Base-by-base conservation (phyloP, 345 rosid genomes). In the Citrus unshiu region DNA sequence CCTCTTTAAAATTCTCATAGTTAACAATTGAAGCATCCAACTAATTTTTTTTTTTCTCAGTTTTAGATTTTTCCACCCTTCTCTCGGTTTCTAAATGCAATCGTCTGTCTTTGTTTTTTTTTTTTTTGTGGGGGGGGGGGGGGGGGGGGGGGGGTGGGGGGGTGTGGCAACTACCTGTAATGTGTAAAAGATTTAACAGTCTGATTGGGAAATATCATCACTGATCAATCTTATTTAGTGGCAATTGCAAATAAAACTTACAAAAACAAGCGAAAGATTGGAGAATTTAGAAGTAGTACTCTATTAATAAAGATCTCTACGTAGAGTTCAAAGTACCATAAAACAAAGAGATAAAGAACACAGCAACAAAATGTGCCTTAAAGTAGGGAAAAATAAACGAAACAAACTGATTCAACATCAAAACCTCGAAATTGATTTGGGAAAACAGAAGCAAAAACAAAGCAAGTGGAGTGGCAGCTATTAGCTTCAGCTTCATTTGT, bases 401-500 rank as follows among this genome's bases (percentile, higher is more conserved):
- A 62, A 18, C 32, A 32, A 62, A 62, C 30, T 16, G 58, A 18
- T 32, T 12, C 22, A 29, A 61, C 63, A 27, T 6, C 39, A 58
- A 25, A 58, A 39, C 9, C 59, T 43, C 34, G 39, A 40, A 12
- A 22, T 3, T 18, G 18, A 27, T 67, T 18, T 37, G 57, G 40
- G 14, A 59, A 51, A 34, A 49, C 58, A 22, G 13, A 46, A 46
- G 51, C 51, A 46, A 46, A 13, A 73, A 18, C 5, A 24, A 57
- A 37, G 35, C 34, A 19, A 66, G 56, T 43, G 29, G 57, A 19
- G 22, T 27, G 35, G 62, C 24, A n/a, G 12, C 24, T 22, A n/a
- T 30, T 22, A 9, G 64, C n/a, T 4, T 5, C 6, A 9, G 16
- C 12, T 59, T 84, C 66, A 81, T 60, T 80, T 88, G 81, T 81